phyloP scores from a whole-genome alignment of 2,329 filamentous ascomycete genomes.

The Dactylellina parvicollis region DNA sequence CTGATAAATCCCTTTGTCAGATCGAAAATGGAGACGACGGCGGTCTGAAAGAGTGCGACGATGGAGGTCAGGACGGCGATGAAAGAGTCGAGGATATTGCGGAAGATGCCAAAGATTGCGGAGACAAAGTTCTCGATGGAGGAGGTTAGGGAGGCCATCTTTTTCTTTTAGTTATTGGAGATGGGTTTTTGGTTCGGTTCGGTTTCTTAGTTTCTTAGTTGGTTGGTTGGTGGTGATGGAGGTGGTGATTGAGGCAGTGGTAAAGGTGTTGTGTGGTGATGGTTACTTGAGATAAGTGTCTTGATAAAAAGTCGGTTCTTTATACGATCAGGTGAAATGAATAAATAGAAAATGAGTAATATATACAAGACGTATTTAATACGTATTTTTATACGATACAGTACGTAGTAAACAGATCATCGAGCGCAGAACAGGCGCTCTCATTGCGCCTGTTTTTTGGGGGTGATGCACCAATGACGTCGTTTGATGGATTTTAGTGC shows the following conservation, averaged over 20 bases:
- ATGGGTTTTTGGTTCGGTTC: neutral
- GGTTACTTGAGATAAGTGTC: too few relatives aligned
- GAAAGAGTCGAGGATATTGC: slow-evolving; percentile 36
- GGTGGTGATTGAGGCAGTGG: too few relatives aligned
- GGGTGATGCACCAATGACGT: slow-evolving; percentile 49
- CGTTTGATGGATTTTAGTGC: neutral
- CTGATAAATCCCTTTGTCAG: slow-evolving; percentile 27
- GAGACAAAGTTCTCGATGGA: slow-evolving; percentile 45
- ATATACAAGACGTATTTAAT: too few relatives aligned
- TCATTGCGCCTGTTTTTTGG: neutral
- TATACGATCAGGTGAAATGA: too few relatives aligned
- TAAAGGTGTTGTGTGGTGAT: too few relatives aligned
- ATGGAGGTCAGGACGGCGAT: slow-evolving; percentile 46
- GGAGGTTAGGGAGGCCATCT: slow-evolving; percentile 33
- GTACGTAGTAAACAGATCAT: too few relatives aligned
- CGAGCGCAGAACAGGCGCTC: too few relatives aligned
- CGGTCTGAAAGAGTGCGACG: slow-evolving; percentile 42
- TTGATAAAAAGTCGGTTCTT: too few relatives aligned
- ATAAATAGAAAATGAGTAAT: too few relatives aligned
- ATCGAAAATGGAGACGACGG: slow-evolving; percentile 36
- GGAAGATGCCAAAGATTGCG: slow-evolving; percentile 51
- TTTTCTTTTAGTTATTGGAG: neutral
- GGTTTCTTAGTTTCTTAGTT: neutral
- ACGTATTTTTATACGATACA: too few relatives aligned
- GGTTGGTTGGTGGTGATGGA: too few relatives aligned